Base-by-base conservation (phyloP, 2,329 filamentous ascomycete species). In the Coniochaeta prunicola region DNA sequence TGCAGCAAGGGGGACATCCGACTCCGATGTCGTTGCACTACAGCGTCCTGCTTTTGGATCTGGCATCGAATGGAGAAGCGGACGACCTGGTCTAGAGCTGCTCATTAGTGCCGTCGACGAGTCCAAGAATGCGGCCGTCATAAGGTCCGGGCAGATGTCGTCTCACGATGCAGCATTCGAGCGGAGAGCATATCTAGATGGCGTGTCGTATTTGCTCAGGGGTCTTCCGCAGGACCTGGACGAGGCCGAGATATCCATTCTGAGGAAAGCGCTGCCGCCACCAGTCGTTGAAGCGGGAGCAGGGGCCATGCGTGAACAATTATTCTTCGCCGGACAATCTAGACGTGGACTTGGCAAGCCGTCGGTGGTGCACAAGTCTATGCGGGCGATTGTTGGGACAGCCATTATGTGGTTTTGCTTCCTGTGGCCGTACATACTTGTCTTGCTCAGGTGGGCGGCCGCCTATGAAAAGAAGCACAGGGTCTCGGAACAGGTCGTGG, bases 151-250 rank as follows among this genome's bases (percentile, higher is more conserved):
- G 21, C 26, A 17, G 24, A 4, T n/a, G 13, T 69, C 38, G 59
- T 63, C 7, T 31, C 69, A 69, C 19, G 73, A 77, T 42, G 60
- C 73, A 2, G 66, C 69, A 19, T 79, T 84, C 64, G 80, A 81
- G 56, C 79, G 86, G 33, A 84, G 85, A 62, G 77, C 87, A 15
- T 89, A 87, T 68, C 71, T 89, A 53, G 83, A 88, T 64, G 80
- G 83, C 59, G 71, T 87, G 6, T 80, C 82, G 3, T 88, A 88
- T 67, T 75, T 89, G 33, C 75, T 89, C 21, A 80, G 79, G 62
- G 85, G 81, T 7, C 75, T 89, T 0, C 86, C 86, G 0, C 60
- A 70, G 2, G 75, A 86, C 54, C 76, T 89, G 26, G 80, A 79
- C 33, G 70, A 72, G 3, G 77, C 80, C 61, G 86, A 89, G 67